These are phyloP conservation scores for Mycena amicta DNA, from an alignment of 768 basidiomycete species.

Conservation along the genomic window DNA sequence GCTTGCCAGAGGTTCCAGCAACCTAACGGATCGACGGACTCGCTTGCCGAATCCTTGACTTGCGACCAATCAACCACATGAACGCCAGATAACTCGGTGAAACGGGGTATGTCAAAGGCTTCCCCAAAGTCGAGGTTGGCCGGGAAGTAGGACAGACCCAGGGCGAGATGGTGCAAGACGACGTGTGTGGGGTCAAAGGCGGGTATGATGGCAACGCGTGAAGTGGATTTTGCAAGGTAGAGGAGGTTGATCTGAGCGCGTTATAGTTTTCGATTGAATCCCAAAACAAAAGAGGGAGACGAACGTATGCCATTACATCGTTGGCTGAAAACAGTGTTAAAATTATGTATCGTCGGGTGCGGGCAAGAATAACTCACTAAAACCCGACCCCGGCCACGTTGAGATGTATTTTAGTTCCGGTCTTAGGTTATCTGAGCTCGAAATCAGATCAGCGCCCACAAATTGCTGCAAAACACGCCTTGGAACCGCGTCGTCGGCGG, in stretches of 20 bases:
- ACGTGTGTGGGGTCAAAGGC: conserved; percentile 30
- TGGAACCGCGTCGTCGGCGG: conserved; percentile 2
- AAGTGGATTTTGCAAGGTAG: conserved; percentile 35
- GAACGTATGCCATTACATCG: conserved; percentile 9
- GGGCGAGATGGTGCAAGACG: neutral
- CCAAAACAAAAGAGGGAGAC: neutral
- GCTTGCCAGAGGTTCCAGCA: conserved; percentile 22
- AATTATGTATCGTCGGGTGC: neutral
- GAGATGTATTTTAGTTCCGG: conserved; percentile 13
- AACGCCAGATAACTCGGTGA: conserved; percentile 28
- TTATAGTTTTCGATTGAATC: too few species aligned
- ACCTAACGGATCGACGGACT: conserved; percentile 19
- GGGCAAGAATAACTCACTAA: conserved; percentile 5
- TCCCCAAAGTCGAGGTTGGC: conserved; percentile 28
- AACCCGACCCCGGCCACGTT: conserved; percentile 11
- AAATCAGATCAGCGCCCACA: neutral
- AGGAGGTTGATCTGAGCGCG: conserved; percentile 34
- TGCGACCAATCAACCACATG: conserved; percentile 41
- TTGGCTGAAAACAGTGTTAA: conserved; percentile 8
- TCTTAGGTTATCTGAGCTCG: conserved; percentile 12
- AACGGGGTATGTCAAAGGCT: conserved; percentile 37
- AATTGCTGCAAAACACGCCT: conserved; percentile 1
- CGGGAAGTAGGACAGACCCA: neutral
- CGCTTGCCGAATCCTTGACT: conserved; percentile 29
- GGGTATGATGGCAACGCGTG: conserved; percentile 37